These are phyloP conservation scores for Fusarium sp. DNA, from an alignment of 2,329 filamentous ascomycete genomes.

Conservation along the genomic window DNA sequence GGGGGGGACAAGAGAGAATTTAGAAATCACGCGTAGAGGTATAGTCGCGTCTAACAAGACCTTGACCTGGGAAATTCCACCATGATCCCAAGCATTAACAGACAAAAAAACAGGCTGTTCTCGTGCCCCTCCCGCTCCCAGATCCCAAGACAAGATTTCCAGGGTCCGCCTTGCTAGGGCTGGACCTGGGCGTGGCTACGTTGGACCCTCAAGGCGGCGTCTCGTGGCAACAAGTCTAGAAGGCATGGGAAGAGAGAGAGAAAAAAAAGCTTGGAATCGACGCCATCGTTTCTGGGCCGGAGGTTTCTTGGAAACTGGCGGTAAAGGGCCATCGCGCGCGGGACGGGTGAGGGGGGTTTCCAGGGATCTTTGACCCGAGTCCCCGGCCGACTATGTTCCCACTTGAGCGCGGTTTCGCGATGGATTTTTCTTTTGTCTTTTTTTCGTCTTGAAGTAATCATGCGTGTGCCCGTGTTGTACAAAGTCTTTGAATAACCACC, in stretches of 20 bases:
- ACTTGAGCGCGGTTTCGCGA: slow-evolving; percentile 11
- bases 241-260: slow-evolving; percentile 9
- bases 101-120: slow-evolving; percentile 16
- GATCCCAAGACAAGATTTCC: slow-evolving; percentile 23
- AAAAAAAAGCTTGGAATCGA: slow-evolving; percentile 22
- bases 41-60: neutral
- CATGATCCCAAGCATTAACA: neutral
- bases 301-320: slow-evolving; percentile 39
- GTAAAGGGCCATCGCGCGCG: slow-evolving; percentile 29
- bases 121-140: slow-evolving; percentile 30
- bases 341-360: neutral
- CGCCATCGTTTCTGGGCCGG: slow-evolving; percentile 22
- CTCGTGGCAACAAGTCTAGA: slow-evolving; percentile 32
- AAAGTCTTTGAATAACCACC: neutral
- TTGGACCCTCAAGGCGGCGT: slow-evolving; percentile 18
- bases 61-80: slow-evolving; percentile 9
- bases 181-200: slow-evolving; percentile 6
- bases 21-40: slow-evolving; percentile 14
- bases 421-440: neutral
- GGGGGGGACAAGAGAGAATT: slow-evolving; percentile 14
- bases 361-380: slow-evolving; percentile 8
- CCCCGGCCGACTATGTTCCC: slow-evolving; percentile 20
- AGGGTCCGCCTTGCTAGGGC: slow-evolving; percentile 35
- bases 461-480: slow-evolving; percentile 3
- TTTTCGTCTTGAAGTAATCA: slow-evolving; percentile 1